These are phyloP conservation scores for Colletotrichum kahawae DNA, from an alignment of 2,329 filamentous ascomycete species.

Conservation along the genomic window DNA sequence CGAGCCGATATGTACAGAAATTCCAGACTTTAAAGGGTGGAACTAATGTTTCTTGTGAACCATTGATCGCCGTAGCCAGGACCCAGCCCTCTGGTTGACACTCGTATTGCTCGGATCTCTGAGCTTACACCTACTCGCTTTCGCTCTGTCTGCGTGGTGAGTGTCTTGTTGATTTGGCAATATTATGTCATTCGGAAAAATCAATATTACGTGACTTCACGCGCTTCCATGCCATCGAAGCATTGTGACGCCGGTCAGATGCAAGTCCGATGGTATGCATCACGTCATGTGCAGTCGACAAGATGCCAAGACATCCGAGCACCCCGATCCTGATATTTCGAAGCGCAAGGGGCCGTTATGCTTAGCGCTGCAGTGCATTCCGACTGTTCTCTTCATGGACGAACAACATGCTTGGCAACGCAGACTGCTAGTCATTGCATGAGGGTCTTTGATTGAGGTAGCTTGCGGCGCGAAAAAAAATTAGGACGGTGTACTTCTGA, in stretches of 20 bases:
- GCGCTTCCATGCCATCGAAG: background rate
- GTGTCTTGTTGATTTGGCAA: background rate
- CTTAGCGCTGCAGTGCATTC: background rate
- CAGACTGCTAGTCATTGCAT: background rate
- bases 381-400: background rate
- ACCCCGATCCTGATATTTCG: background rate
- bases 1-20: background rate
- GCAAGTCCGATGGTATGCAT: background rate
- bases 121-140: background rate
- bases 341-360: background rate
- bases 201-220: background rate
- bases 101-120: background rate
- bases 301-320: background rate
- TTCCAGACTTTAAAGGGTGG: background rate
- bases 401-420: background rate
- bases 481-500: background rate
- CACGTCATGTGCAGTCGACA: background rate
- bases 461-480: fast-evolving
- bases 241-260: background rate
- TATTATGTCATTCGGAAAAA: background rate
- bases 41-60: background rate
- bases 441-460: background rate
- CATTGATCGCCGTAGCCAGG: background rate
- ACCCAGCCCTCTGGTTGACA: background rate
- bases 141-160: background rate